A percentile compares a stretch with the other conserved stretches of the same genome.
Conservation (phyloP, 495 filamentous ascomycete genomes). For the Aspergillus sclerotiicarbonarius region DNA sequence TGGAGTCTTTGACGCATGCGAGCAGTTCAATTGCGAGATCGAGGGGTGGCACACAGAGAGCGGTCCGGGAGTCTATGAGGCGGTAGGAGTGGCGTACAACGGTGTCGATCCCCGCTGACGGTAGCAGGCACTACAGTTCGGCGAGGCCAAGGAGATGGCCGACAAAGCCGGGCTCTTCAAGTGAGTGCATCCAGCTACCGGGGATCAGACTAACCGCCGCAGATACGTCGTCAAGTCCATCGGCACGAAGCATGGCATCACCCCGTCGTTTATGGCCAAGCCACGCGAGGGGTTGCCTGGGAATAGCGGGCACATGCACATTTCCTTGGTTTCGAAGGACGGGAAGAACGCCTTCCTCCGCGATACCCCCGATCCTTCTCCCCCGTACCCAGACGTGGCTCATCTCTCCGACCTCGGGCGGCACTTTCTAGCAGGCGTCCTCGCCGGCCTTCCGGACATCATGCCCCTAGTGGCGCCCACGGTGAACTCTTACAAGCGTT, state of each 20-base stretch:
- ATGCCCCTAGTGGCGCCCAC: slow-evolving; percentile 96
- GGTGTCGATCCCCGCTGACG: slow-evolving; percentile 2
- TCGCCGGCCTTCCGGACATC: slow-evolving; percentile 86
- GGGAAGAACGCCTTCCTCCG: slow-evolving; percentile 79
- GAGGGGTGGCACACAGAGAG: slow-evolving; percentile 98
- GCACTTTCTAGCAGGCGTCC: slow-evolving; percentile 89
- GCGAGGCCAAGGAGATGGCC: slow-evolving; percentile 81
- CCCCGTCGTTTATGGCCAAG: slow-evolving; percentile 99
- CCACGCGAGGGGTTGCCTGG: slow-evolving; percentile 85
- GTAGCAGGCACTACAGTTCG: slow-evolving; percentile 71
- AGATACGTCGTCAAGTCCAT: slow-evolving; percentile 84
- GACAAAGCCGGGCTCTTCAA: slow-evolving; percentile 93
- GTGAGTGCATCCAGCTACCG: slow-evolving; percentile 38
- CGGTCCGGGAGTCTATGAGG: slow-evolving; percentile 94
- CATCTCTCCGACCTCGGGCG: slow-evolving; percentile 83
- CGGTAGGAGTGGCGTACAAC: slow-evolving; percentile 41
- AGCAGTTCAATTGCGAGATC: slow-evolving; percentile 75
- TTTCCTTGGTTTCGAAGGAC: slow-evolving; percentile 66
- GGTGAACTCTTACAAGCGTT: slow-evolving; percentile 93
- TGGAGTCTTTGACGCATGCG: slow-evolving; percentile 80
- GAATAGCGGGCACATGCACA: slow-evolving; percentile 93
- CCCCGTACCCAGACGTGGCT: slow-evolving; percentile 70
- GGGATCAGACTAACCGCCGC: slow-evolving; percentile 1
- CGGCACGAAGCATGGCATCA: slow-evolving; percentile 82
- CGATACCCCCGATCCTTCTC: slow-evolving; percentile 62